These are phyloP conservation scores for Pythium periplocum DNA, from an alignment of 352 stramenopile species.

Conservation along the genomic window DNA sequence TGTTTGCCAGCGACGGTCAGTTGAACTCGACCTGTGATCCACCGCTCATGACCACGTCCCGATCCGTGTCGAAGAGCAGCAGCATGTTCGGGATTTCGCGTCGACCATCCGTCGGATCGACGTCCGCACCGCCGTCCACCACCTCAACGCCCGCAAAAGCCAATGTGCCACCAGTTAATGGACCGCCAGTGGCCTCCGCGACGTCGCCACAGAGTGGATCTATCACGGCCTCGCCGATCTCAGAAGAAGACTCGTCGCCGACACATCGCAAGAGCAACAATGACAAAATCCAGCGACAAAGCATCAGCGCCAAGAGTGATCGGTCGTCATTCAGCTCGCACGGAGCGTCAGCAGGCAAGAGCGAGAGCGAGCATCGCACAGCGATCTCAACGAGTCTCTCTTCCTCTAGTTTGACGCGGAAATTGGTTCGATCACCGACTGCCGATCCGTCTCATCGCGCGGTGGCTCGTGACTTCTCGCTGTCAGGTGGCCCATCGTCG, in stretches of 20 bases:
- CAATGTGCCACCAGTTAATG: too few species aligned
- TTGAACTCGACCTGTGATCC: too few species aligned
- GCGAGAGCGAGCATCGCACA: not conserved
- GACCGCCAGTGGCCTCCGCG: too few species aligned
- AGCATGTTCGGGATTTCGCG: conserved; percentile 24
- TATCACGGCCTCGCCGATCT: not conserved
- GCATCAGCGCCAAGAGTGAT: not conserved
- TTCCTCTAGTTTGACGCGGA: conserved; percentile 10
- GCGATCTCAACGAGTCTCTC: not conserved
- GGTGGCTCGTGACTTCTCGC: conserved; percentile 54
- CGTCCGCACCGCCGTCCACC: not conserved
- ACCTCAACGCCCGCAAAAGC: too few species aligned
- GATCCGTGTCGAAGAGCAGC: conserved; percentile 16
- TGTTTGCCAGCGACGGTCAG: too few species aligned
- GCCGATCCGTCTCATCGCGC: conserved; percentile 26
- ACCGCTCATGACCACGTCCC: conserved; percentile 16
- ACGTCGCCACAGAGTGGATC: too few species aligned
- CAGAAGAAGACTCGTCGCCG: conserved; percentile 2
- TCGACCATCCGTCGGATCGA: conserved; percentile 12
- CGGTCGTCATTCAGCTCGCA: not conserved
- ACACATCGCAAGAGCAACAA: conserved; percentile 20
- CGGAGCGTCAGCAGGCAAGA: not conserved
- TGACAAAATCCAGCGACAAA: not conserved
- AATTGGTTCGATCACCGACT: conserved; percentile 23
- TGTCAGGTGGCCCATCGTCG: conserved; percentile 34